Evolutionary conservation across 805 yeast species (phyloP).

Genomic region (Yamadazyma phyllophila): DNA sequence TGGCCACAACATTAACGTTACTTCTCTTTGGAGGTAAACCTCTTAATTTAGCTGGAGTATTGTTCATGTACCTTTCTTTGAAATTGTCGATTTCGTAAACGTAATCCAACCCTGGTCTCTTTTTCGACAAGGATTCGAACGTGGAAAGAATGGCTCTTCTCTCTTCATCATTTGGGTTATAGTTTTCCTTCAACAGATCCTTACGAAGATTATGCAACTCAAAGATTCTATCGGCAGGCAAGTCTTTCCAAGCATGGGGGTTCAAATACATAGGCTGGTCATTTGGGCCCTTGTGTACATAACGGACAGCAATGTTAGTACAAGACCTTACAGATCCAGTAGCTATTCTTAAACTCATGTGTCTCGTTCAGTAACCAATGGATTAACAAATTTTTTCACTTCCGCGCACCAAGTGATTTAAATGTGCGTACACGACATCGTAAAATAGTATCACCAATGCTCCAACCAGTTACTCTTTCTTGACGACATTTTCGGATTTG

Average conservation of each 20-base stretch:
- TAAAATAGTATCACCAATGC: neutral
- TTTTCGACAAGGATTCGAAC: slow-evolving; percentile 27
- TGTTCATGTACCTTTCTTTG: slow-evolving; percentile 41
- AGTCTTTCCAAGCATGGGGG: slow-evolving; percentile 70
- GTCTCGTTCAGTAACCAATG: neutral
- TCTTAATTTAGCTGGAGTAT: slow-evolving; percentile 33
- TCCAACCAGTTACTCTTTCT: neutral
- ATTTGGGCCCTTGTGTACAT: slow-evolving; percentile 7
- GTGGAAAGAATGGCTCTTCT: slow-evolving; percentile 45
- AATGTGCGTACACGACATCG: slow-evolving; percentile 3
- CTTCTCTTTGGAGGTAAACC: slow-evolving; percentile 39
- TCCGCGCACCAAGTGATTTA: neutral
- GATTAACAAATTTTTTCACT: slow-evolving; percentile 6
- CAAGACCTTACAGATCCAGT: neutral
- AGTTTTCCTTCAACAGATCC: slow-evolving; percentile 40
- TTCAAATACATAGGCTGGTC: slow-evolving; percentile 44
- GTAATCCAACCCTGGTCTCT: slow-evolving; percentile 36
- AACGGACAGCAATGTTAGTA: slow-evolving; percentile 7
- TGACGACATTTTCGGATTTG: neutral
- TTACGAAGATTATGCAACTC: slow-evolving; percentile 61
- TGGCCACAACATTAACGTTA: slow-evolving; percentile 33
- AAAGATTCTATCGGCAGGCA: slow-evolving; percentile 62
- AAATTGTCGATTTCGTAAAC: slow-evolving; percentile 43
- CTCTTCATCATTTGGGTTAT: slow-evolving; percentile 61
- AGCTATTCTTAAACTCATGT: neutral